These are phyloP conservation scores for Chaetomiaceae sp. DNA, from an alignment of 2,329 filamentous ascomycete genomes.

Conservation along the genomic window DNA sequence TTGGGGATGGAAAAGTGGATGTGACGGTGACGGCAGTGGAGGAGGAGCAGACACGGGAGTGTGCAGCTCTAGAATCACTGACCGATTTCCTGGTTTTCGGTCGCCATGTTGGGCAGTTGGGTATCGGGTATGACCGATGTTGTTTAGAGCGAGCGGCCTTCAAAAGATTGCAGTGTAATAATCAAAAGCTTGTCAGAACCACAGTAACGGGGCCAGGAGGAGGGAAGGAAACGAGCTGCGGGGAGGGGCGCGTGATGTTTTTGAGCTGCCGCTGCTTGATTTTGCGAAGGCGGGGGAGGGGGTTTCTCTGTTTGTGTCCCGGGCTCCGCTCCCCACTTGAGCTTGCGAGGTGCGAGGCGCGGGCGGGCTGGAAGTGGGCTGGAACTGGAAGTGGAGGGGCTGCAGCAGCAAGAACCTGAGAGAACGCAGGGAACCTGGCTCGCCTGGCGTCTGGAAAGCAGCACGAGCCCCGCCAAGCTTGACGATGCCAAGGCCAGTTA, in stretches of 20 bases:
- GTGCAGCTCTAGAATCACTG: too few species aligned
- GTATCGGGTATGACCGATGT: too few species aligned
- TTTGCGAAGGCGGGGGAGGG: slow-evolving; percentile 30
- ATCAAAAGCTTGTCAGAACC: neutral
- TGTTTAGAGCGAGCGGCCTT: slow-evolving; percentile 9
- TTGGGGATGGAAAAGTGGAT: neutral
- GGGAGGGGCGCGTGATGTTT: slow-evolving; percentile 22
- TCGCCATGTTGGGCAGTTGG: slow-evolving; percentile 33
- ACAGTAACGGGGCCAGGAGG: slow-evolving; percentile 6
- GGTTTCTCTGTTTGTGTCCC: slow-evolving; percentile 26
- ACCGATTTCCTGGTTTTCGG: slow-evolving; percentile 38
- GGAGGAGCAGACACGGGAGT: neutral
- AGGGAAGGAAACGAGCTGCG: slow-evolving; percentile 15
- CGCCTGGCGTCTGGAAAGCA: neutral
- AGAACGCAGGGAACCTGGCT: neutral
- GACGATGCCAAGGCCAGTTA: neutral
- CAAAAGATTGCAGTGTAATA: neutral
- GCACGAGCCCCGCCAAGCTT: too few species aligned
- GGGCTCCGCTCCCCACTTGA: slow-evolving; percentile 13
- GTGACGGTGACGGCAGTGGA: neutral
- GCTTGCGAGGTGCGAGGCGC: too few species aligned
- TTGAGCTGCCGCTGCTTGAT: slow-evolving; percentile 24
- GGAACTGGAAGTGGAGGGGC: too few species aligned
- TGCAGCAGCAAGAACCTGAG: neutral
- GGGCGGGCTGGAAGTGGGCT: neutral